These are phyloP conservation scores for Takashimella koratensis DNA, from an alignment of 1,284 basidiomycete species.

Conservation along the genomic window DNA sequence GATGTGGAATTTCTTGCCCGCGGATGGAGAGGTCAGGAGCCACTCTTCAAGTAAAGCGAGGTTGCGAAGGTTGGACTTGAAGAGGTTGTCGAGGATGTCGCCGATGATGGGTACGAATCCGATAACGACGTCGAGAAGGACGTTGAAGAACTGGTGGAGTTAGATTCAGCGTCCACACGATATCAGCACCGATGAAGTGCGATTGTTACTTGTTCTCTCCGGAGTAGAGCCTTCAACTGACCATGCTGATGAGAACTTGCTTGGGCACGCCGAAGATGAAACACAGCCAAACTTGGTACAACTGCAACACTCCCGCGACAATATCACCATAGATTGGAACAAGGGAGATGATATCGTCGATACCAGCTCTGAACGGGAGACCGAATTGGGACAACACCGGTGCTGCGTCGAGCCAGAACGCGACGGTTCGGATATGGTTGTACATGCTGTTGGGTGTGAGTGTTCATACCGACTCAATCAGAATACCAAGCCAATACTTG, in stretches of 20 bases:
- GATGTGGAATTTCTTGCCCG: conserved; percentile 37
- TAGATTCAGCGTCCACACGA: too few relatives aligned
- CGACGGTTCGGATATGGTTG: conserved; percentile 47
- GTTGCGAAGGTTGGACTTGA: conserved; percentile 49
- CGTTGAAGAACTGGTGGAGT: conserved; percentile 36
- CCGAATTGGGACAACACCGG: conserved; percentile 47
- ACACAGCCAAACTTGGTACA: conserved; percentile 47
- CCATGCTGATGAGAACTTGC: conserved; percentile 39
- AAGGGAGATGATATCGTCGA: conserved; percentile 49
- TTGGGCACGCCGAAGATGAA: conserved; percentile 43
- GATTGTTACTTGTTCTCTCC: too few relatives aligned
- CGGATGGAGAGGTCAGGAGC: conserved; percentile 29
- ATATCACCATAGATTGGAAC: conserved; percentile 49
- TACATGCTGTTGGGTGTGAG: conserved; percentile 31
- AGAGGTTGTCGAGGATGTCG: conserved; percentile 49
- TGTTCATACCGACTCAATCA: background rate
- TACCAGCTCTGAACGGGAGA: conserved; percentile 47
- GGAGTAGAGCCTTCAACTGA: conserved; percentile 20
- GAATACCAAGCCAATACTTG: background rate
- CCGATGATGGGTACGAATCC: conserved; percentile 47
- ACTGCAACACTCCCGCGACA: conserved; percentile 41
- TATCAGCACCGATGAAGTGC: too few relatives aligned
- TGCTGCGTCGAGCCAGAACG: conserved; percentile 47
- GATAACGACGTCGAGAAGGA: conserved; percentile 41
- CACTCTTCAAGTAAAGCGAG: conserved; percentile 41